phyloP scores from a whole-genome alignment of 768 basidiomycete genomes.

The Coprinellus micaceus region DNA sequence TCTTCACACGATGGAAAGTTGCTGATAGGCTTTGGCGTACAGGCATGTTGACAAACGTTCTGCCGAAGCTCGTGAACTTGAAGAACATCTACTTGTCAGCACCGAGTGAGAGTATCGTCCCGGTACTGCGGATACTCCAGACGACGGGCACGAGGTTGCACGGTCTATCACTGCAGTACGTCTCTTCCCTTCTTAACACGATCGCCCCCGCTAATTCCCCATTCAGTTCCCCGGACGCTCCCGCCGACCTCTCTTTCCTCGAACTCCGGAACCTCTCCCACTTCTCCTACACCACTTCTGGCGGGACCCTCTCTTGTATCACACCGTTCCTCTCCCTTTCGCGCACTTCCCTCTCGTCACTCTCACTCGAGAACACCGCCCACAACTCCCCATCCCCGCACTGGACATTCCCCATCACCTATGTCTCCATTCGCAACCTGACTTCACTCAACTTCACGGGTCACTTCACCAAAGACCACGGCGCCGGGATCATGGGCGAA shows the following conservation, averaged over 20 bases:
- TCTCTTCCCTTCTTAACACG: not conserved
- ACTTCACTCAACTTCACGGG: slow-evolving; percentile 62
- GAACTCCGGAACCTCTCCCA: slow-evolving; percentile 55
- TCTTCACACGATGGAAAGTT: too few species aligned
- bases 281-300: slow-evolving; percentile 50
- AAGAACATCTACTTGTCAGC: slow-evolving; percentile 61
- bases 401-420: slow-evolving; percentile 55
- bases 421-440: slow-evolving; percentile 58
- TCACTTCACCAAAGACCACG: slow-evolving; percentile 30
- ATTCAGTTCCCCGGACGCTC: slow-evolving; percentile 40
- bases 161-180: slow-evolving; percentile 55
- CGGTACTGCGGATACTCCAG: slow-evolving; percentile 53
- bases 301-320: slow-evolving; percentile 36
- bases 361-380: slow-evolving; percentile 47
- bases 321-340: slow-evolving; percentile 52
- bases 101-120: slow-evolving; percentile 46
- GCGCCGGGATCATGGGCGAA: slow-evolving; percentile 39
- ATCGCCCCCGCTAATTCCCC: not conserved
- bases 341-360: slow-evolving; percentile 46
- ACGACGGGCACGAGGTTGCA: slow-evolving; percentile 47
- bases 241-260: slow-evolving; percentile 43
- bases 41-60: slow-evolving; percentile 69
- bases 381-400: slow-evolving; percentile 36
- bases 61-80: slow-evolving; percentile 59
- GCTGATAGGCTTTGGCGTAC: too few species aligned